Evolutionary conservation across 2,329 filamentous ascomycete species (phyloP).

Genomic region (Rhynchosporium agropyri): DNA sequence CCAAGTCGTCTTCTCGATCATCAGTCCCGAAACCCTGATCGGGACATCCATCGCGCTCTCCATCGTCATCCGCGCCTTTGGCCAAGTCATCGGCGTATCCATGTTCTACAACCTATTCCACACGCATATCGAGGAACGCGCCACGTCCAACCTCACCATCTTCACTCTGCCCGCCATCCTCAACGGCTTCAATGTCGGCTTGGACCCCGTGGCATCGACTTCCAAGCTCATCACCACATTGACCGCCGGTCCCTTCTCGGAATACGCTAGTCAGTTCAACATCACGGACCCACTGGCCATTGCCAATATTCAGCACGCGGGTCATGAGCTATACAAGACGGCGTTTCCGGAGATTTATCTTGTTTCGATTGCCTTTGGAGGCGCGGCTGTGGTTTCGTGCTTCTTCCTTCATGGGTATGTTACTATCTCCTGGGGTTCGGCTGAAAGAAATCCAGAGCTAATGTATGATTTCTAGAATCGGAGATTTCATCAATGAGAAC

Average conservation of each 20-base stretch:
- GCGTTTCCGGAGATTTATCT: constrained; percentile 64
- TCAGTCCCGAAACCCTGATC: constrained; percentile 71
- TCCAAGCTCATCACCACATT: constrained; percentile 48
- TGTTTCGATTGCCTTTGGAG: constrained; percentile 63
- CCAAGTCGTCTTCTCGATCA: constrained; percentile 69
- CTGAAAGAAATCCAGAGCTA: neutral
- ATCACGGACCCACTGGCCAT: constrained; percentile 16
- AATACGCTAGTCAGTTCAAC: constrained; percentile 9
- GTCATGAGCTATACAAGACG: constrained; percentile 58
- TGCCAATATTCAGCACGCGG: constrained; percentile 54
- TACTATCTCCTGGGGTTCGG: neutral
- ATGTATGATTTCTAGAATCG: neutral
- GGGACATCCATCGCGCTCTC: constrained; percentile 70
- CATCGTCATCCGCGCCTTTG: constrained; percentile 69
- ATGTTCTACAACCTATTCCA: constrained; percentile 58
- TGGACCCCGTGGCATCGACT: constrained; percentile 22
- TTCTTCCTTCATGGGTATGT: constrained; percentile 50
- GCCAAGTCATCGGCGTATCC: constrained; percentile 54
- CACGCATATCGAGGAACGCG: constrained; percentile 27
- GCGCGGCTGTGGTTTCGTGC: constrained; percentile 55
- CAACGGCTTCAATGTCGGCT: constrained; percentile 31
- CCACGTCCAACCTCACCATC: neutral
- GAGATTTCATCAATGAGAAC: constrained; percentile 8
- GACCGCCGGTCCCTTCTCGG: constrained; percentile 49
- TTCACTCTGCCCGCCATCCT: constrained; percentile 28